Conservation (phyloP, 2,329 filamentous ascomycete species). For the Venturia pyrina region DNA sequence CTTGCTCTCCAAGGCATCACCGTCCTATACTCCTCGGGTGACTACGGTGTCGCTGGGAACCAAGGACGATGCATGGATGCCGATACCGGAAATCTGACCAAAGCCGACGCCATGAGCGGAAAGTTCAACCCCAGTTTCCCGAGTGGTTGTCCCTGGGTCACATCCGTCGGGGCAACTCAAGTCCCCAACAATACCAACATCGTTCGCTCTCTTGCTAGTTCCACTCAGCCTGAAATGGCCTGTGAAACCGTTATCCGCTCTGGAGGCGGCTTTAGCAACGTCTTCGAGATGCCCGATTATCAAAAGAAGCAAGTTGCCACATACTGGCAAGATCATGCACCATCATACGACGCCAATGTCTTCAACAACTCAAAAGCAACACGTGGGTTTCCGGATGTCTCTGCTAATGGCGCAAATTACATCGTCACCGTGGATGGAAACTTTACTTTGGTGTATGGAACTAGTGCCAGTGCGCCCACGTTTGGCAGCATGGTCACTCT, state of each 20-base stretch:
- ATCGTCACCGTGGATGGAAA: conserved; percentile 6
- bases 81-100: conserved; percentile 35
- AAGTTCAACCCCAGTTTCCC: conserved; percentile 38
- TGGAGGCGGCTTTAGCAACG: conserved; percentile 37
- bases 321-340: conserved; percentile 2
- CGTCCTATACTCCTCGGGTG: conserved; percentile 30
- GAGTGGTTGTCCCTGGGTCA: conserved; percentile 38
- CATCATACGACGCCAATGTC: background rate
- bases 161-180: conserved; percentile 29
- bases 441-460: conserved; percentile 10
- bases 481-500: conserved; percentile 46
- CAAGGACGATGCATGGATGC: conserved; percentile 26
- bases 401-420: conserved; percentile 12
- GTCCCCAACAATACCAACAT: conserved; percentile 8
- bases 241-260: conserved; percentile 28
- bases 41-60: conserved; percentile 24
- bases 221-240: conserved; percentile 9
- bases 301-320: background rate
- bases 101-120: conserved; percentile 19
- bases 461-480: conserved; percentile 29
- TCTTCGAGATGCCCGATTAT: conserved; percentile 23
- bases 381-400: conserved; percentile 12
- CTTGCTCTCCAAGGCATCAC: conserved; percentile 31
- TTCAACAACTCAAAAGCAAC: conserved; percentile 12
- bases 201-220: conserved; percentile 1